These are phyloP conservation scores for Huntiella bhutanensis DNA, from an alignment of 2,329 filamentous ascomycete genomes.

Conservation along the genomic window DNA sequence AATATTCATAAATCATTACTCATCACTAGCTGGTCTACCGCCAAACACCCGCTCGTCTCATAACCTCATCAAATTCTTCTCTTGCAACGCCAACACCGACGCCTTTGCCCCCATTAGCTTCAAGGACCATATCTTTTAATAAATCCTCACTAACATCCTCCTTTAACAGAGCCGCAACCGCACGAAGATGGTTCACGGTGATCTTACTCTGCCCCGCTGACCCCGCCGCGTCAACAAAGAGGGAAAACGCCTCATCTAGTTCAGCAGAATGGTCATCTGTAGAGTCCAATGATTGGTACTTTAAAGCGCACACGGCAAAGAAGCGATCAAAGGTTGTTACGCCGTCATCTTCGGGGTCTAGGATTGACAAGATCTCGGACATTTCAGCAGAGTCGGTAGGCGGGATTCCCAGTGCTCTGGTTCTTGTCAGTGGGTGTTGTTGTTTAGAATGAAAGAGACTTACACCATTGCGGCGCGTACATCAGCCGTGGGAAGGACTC, in stretches of 20 bases:
- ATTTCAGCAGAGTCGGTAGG: constrained; percentile 48
- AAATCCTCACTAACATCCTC: constrained; percentile 71
- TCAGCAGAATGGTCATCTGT: constrained; percentile 40
- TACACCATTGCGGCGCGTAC: constrained; percentile 58
- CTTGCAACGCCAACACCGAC: constrained; percentile 51
- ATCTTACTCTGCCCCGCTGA: constrained; percentile 32
- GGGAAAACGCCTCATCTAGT: constrained; percentile 59
- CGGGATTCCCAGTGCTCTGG: constrained; percentile 62
- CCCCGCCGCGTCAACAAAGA: constrained; percentile 46
- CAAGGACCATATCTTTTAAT: constrained; percentile 81
- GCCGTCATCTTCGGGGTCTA: constrained; percentile 69
- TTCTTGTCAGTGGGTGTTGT: neutral
- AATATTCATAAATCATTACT: constrained; percentile 1
- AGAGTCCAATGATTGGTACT: constrained; percentile 45
- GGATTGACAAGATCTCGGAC: constrained; percentile 53
- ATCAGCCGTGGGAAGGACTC: constrained; percentile 47
- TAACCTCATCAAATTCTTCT: constrained; percentile 72
- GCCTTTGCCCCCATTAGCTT: constrained; percentile 70
- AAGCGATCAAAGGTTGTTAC: constrained; percentile 66
- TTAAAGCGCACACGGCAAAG: constrained; percentile 72
- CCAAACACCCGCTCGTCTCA: constrained; percentile 70
- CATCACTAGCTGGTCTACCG: constrained; percentile 23
- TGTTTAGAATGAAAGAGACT: constrained; percentile 14
- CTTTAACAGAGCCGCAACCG: constrained; percentile 63
- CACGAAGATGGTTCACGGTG: constrained; percentile 56